These are phyloP conservation scores for Sclerotinia sclerotiorum DNA, from an alignment of 2,329 filamentous ascomycete species.

Conservation along the genomic window DNA sequence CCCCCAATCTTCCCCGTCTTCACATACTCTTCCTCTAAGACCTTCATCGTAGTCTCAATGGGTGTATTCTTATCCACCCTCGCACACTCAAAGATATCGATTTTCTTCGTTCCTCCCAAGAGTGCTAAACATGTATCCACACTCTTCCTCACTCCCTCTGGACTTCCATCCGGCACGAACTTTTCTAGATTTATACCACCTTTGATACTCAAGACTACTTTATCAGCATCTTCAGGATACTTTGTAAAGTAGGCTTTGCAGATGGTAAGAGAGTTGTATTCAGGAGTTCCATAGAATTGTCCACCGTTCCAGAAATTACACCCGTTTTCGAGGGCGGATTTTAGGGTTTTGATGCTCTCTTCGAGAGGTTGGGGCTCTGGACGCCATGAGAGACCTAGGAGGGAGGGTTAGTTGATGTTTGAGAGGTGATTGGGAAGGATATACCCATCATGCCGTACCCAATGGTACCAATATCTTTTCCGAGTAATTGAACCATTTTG, in stretches of 20 bases:
- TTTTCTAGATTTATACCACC: constrained; percentile 48
- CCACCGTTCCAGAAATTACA: constrained; percentile 60
- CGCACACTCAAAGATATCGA: constrained; percentile 56
- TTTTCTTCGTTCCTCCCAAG: constrained; percentile 50
- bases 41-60: constrained; percentile 44
- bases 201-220: constrained; percentile 63
- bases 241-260: constrained; percentile 62
- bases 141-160: constrained; percentile 54
- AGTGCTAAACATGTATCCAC: constrained; percentile 55
- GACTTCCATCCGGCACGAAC: constrained; percentile 50
- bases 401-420: constrained; percentile 7
- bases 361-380: constrained; percentile 44
- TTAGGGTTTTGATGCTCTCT: constrained; percentile 55
- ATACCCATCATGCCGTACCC: constrained; percentile 36
- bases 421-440: not conserved
- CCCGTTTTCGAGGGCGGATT: constrained; percentile 49
- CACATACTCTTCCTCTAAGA: constrained; percentile 42
- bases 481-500: constrained; percentile 35
- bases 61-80: constrained; percentile 47
- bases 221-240: constrained; percentile 62
- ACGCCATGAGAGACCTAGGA: constrained; percentile 41
- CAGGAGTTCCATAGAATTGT: constrained; percentile 62
- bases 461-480: constrained; percentile 35
- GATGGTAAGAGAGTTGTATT: constrained; percentile 59
- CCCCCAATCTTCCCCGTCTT: constrained; percentile 47